Percentiles rank a stretch among this genome's conserved stretches.
Conservation (phyloP, 225 moss, liverwort and hornwort species). For the Lunularia cruciata region DNA sequence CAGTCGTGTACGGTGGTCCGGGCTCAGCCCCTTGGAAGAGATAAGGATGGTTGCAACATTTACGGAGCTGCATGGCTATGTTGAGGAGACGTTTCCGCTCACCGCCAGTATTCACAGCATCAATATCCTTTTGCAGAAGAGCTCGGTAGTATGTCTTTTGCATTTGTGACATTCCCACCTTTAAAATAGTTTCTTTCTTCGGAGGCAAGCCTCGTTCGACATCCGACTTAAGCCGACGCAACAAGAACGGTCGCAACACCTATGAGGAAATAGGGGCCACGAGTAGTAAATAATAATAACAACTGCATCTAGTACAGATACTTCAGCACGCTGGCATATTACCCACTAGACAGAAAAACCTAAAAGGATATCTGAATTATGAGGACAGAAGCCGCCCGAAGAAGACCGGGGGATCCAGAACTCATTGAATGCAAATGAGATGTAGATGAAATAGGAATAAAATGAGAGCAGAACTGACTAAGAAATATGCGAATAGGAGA, state of each 20-base stretch:
- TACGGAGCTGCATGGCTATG: conserved; percentile 98
- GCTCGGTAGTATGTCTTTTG: conserved; percentile 98
- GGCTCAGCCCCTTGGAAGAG: conserved; percentile 99
- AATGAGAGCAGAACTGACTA: too few relatives aligned
- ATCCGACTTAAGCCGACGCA: conserved; percentile 95
- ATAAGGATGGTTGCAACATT: conserved; percentile 98
- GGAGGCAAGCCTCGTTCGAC: conserved; percentile 97
- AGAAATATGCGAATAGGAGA: too few relatives aligned
- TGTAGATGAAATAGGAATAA: too few relatives aligned
- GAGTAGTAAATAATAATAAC: too few relatives aligned
- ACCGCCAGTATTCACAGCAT: conserved; percentile 95
- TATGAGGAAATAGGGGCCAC: conserved; percentile 5
- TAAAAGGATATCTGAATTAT: too few relatives aligned
- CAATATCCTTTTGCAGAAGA: conserved; percentile 94
- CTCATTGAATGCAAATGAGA: too few relatives aligned
- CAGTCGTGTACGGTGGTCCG: conserved; percentile 90
- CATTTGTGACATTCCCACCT: conserved; percentile 97
- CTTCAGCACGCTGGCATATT: too few relatives aligned
- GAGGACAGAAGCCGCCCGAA: too few relatives aligned
- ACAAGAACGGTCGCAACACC: conserved; percentile 79
- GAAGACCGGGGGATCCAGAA: too few relatives aligned
- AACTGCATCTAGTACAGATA: too few relatives aligned
- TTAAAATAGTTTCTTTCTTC: conserved; percentile 94
- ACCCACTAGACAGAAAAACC: too few relatives aligned
- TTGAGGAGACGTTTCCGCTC: conserved; percentile 97